Evolutionary conservation across 2,329 filamentous ascomycete genomes (phyloP), one percentile per base, ranked within the genome.

Genomic region (Scedosporium aurantiacum): DNA sequence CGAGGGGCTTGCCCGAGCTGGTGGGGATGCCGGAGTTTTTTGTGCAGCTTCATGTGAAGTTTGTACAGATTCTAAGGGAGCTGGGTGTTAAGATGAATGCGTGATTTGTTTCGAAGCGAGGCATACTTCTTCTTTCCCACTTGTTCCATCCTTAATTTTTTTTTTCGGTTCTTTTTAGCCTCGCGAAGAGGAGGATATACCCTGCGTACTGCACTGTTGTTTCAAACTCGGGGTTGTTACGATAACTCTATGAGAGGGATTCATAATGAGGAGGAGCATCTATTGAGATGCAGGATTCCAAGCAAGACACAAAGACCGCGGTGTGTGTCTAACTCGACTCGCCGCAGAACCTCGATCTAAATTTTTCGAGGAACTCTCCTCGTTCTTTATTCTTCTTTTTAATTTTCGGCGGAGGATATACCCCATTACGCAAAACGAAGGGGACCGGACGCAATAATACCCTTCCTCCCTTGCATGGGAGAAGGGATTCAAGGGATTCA

Each of bases 11-110:
- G 57, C 83, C 85, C 0, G 85, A 88, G 71, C 75, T 88, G 47
- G 82, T 87, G 28, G 85, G 85, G 21, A 75, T 83, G 66, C 84
- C 85, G 4, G 85, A 88, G 68, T 85, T 88, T 67, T 88, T 88
- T 66, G 82, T 88, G 61, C 81, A 87, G 73, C 72, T 88, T 63
- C 85, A 88, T 70, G 75, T 78, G 45, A 78, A 79, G 64, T 88
- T 88, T 68, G 85, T 88, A 27, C 78, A 80, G 67, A 74, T 88
- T 47, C 73, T 88, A 60, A 75, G 85, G 16, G 82, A 87, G 69
- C 75, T 85, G 28, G 79, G 80, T 16, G 78, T 83, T 12, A 77
- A 79, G 25, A 69, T 84, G 52, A 81, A 76, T 63, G 78, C 79
- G 8, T 83, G 64, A 70, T 60, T 52, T 37, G 28, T 37, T 37